These are phyloP conservation scores for Excoecaria agallocha DNA, from an alignment of 345 rosid genomes.

Conservation along the genomic window DNA sequence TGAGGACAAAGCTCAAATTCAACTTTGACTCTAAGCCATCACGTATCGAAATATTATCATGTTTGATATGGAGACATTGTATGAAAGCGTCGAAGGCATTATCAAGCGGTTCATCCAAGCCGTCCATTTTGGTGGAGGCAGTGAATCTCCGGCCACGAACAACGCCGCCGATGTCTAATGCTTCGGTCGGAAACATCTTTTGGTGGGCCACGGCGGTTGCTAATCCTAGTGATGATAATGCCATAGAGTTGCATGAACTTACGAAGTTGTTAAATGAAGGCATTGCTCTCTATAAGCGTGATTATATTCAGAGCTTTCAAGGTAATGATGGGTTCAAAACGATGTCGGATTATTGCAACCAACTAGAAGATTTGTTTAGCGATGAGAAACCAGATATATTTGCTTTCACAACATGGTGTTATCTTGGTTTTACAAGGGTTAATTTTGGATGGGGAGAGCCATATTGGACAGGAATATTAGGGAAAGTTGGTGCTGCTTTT, in stretches of 20 bases:
- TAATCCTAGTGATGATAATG: background rate
- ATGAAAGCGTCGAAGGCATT: constrained; percentile 8
- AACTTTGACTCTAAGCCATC: background rate
- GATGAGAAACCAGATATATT: constrained; percentile 20
- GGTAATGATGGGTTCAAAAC: constrained; percentile 20
- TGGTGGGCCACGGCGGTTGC: constrained; percentile 17
- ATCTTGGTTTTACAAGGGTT: constrained; percentile 7
- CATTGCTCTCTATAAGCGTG: constrained; percentile 7
- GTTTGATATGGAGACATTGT: constrained; percentile 18
- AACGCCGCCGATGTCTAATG: constrained; percentile 7
- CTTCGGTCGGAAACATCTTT: background rate
- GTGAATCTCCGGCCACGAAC: constrained; percentile 13
- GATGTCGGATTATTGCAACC: constrained; percentile 6
- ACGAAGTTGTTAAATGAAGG: constrained; percentile 9
- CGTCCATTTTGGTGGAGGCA: constrained; percentile 17
- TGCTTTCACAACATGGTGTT: constrained; percentile 23
- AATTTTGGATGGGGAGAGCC: constrained; percentile 29
- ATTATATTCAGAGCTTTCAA: constrained; percentile 17
- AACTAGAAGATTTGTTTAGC: constrained; percentile 4
- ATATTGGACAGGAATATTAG: background rate
- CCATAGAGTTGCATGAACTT: constrained; percentile 6
- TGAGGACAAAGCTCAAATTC: background rate
- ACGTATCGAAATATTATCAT: background rate
- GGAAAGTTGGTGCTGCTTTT: constrained; percentile 12
- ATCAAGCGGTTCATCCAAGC: background rate